Evolutionary conservation across 257 asterid species (phyloP).

Genomic region (Verbena officinalis): DNA sequence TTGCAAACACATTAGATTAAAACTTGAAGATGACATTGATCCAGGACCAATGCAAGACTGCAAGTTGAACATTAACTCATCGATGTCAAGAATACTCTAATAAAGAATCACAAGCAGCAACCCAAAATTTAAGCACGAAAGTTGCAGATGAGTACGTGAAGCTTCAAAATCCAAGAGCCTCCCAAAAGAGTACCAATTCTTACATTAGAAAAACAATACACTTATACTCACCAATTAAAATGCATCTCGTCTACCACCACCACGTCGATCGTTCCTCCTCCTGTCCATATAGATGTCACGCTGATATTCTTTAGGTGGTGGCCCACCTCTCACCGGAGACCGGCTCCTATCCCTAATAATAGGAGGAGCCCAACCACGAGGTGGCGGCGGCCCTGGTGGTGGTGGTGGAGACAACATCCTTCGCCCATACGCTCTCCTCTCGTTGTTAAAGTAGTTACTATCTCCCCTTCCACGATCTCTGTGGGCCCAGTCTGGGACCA

Average conservation of each 20-base stretch:
- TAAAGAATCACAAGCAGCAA: not conserved
- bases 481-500: constrained; percentile 56
- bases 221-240: constrained; percentile 34
- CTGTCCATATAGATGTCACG: constrained; percentile 54
- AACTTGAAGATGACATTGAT: too few species aligned
- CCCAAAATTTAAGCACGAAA: not conserved
- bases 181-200: constrained; percentile 15
- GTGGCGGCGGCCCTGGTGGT: constrained; percentile 43
- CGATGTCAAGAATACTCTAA: not conserved
- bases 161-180: constrained; percentile 4
- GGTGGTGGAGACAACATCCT: constrained; percentile 59
- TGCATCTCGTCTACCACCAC: constrained; percentile 50
- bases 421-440: constrained; percentile 60
- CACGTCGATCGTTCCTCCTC: constrained; percentile 65
- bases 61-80: not conserved
- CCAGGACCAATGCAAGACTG: too few species aligned
- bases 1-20: too few species aligned
- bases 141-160: not conserved
- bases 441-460: constrained; percentile 38
- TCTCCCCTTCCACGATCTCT: constrained; percentile 74
- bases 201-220: constrained; percentile 10
- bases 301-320: constrained; percentile 50
- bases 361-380: constrained; percentile 63
- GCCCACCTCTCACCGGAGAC: constrained; percentile 66
- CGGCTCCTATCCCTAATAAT: constrained; percentile 71